Base-by-base conservation (phyloP, 2,329 filamentous ascomycete species). In the Zasmidium angulare region DNA sequence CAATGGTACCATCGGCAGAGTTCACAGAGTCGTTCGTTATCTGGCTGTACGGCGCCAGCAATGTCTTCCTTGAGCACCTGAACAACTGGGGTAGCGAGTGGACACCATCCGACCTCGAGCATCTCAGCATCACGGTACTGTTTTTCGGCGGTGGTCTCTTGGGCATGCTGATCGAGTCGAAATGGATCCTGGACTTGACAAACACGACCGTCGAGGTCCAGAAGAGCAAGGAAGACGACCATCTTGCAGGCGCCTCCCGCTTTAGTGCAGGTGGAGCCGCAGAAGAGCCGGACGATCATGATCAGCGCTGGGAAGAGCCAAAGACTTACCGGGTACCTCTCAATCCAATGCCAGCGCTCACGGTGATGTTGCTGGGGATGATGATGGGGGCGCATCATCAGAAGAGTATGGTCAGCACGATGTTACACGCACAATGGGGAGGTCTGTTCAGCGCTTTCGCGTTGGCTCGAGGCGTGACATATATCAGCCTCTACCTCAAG, bases 301-400 rank as follows among this genome's bases (percentile, higher is more conserved):
- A 75, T n/a, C 77, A 82, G 49, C 71, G 77, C 19, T 84, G 85
- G 73, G 76, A 81, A 53, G 73, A 82, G 19, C 91, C 91, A 0
- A 82, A 80, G 56, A 84, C 86, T 9, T 93, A 96, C 73, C 77
- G 80, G 12, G 84, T 92, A 65, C 90, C 93, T 1, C 81, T 95
- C 72, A 97, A 98, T 74, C 93, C 93, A 0, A 85, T 98, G 67
- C 95, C 93, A 0, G 90, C 88, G 0, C 81, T 98, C 2, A 85
- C 96, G 51, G 93, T 98, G 66, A 80, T 97, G 59, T 80, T 97
- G 0, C 81, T 97, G 1, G 95, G 95, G 31, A 85, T 93, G 72
- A 95, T 96, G 90, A 98, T 98, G 93, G 89, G 89, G 71, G 91
- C 90, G 23, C 93, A 98, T 75, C 90, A 93, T 60, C 93, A 96